Conservation (phyloP, 129 eudicot species). For the Flaveria ramosissima region DNA sequence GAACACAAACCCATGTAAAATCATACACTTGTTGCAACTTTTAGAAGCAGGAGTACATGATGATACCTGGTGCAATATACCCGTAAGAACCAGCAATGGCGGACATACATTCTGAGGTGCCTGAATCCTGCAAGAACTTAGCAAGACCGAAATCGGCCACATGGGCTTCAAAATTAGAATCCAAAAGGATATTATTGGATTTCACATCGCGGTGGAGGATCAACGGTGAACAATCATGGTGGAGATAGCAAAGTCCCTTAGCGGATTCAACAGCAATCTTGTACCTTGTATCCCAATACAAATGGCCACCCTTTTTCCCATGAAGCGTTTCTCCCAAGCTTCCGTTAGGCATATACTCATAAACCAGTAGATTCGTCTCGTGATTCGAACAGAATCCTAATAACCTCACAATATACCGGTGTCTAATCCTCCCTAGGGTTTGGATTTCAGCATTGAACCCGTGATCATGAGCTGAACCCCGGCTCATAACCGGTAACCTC, state of each 20-base stretch:
- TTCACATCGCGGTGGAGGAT: conserved; percentile 93
- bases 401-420: conserved; percentile 80
- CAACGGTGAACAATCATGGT: conserved; percentile 90
- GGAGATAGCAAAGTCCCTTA: conserved; percentile 92
- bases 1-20: conserved; percentile 4
- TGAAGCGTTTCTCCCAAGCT: conserved; percentile 90
- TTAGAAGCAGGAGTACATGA: conserved; percentile 6
- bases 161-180: conserved; percentile 84
- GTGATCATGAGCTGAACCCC: conserved; percentile 92
- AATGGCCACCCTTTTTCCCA: conserved; percentile 87
- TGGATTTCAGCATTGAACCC: conserved; percentile 97
- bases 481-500: conserved; percentile 82
- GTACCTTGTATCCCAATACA: conserved; percentile 86
- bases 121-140: conserved; percentile 94
- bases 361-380: conserved; percentile 85
- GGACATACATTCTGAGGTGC: conserved; percentile 94
- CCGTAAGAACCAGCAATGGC: conserved; percentile 99
- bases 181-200: conserved; percentile 81
- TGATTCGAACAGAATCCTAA: conserved; percentile 91
- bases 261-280: conserved; percentile 88
- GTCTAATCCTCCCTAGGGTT: conserved; percentile 91
- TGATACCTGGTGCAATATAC: conserved; percentile 91
- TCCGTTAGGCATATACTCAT: conserved; percentile 96
- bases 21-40: background rate
- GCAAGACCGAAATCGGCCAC: conserved; percentile 99